These are phyloP conservation scores for Kluyveromyces dobzhanskii DNA, from an alignment of 805 yeast genomes.

Conservation along the genomic window DNA sequence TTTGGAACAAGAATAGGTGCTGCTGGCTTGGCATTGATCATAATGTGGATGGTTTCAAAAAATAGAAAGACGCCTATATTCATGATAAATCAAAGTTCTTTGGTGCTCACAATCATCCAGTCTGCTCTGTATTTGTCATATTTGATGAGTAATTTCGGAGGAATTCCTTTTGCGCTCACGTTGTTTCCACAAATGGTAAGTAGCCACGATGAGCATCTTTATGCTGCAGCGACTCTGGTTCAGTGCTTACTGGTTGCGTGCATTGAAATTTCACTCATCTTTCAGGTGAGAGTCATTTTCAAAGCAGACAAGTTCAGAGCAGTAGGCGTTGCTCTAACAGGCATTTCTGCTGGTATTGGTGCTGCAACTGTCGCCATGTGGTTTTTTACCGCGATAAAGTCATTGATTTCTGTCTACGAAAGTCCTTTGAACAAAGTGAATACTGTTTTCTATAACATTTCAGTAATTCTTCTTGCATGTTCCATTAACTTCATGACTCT, in stretches of 20 bases:
- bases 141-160: slow-evolving; percentile 42
- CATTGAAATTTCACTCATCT: slow-evolving; percentile 58
- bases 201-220: slow-evolving; percentile 34
- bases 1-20: slow-evolving; percentile 56
- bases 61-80: slow-evolving; percentile 62
- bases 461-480: slow-evolving; percentile 56
- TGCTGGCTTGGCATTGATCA: slow-evolving; percentile 37
- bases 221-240: slow-evolving; percentile 55
- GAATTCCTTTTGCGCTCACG: slow-evolving; percentile 41
- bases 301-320: slow-evolving; percentile 42
- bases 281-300: slow-evolving; percentile 68
- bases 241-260: slow-evolving; percentile 51
- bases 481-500: slow-evolving; percentile 58
- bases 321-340: slow-evolving; percentile 34
- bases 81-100: slow-evolving; percentile 55
- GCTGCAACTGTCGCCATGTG: slow-evolving; percentile 51
- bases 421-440: slow-evolving; percentile 17
- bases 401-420: slow-evolving; percentile 31
- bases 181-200: slow-evolving; percentile 35
- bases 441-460: slow-evolving; percentile 41
- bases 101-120: slow-evolving; percentile 49
- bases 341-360: slow-evolving; percentile 37
- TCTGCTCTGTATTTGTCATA: slow-evolving; percentile 52
- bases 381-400: slow-evolving; percentile 41
- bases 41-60: slow-evolving; percentile 41